Percentiles rank a stretch among this genome's conserved stretches.
Conservation (phyloP, 345 rosid genomes). For the Euphorbia lathyris region DNA sequence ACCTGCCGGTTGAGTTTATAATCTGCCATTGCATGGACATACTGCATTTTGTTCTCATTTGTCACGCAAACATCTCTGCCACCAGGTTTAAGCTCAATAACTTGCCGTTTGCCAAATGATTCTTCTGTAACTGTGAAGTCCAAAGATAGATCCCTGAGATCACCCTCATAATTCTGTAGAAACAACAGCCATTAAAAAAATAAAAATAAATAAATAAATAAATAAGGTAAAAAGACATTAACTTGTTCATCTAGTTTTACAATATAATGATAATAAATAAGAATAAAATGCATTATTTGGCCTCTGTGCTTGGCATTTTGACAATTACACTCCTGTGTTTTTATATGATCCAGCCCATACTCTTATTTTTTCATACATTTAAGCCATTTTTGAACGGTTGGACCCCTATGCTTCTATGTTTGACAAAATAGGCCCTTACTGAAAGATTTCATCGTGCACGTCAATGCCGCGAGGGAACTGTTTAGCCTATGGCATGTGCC, state of each 20-base stretch:
- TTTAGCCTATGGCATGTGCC: too few relatives aligned
- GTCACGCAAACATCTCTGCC: conserved; percentile 77
- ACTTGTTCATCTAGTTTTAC: not conserved
- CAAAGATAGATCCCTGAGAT: conserved; percentile 74
- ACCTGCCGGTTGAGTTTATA: conserved; percentile 97
- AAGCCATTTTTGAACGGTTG: too few relatives aligned
- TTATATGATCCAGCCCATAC: too few relatives aligned
- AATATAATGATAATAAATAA: not conserved
- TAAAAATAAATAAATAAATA: not conserved
- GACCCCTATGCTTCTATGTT: too few relatives aligned
- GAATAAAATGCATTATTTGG: too few relatives aligned
- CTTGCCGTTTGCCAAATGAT: conserved; percentile 63
- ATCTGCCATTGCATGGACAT: conserved; percentile 96
- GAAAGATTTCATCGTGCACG: too few relatives aligned
- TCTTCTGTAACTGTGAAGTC: conserved; percentile 95
- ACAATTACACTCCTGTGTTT: too few relatives aligned
- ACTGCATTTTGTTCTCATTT: conserved; percentile 95
- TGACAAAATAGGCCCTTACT: too few relatives aligned
- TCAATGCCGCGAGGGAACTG: too few relatives aligned
- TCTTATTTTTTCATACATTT: too few relatives aligned
- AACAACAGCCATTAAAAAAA: conserved; percentile 12
- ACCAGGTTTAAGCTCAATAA: conserved; percentile 81
- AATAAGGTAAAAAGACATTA: conserved; percentile 6
- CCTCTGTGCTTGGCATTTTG: too few relatives aligned
- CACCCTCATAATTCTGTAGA: conserved; percentile 83